A percentile compares a stretch with the other conserved stretches of the same genome.
Evolutionary conservation across 345 rosid genomes (phyloP).

Genomic region (Atalantia buxifolia): DNA sequence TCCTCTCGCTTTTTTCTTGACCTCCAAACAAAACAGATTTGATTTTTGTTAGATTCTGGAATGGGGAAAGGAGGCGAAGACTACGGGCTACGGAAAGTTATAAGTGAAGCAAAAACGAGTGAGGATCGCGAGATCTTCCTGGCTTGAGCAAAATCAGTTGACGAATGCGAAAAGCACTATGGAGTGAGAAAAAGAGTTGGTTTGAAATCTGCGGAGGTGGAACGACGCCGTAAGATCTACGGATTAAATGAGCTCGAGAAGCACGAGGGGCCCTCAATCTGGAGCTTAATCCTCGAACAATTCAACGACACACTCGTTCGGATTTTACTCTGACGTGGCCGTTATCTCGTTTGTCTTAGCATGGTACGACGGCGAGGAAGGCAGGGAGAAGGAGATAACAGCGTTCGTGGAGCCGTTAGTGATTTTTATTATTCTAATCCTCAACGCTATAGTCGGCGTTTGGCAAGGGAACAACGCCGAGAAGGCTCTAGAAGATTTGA

Average conservation of each 20-base stretch:
- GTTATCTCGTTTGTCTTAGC: conserved; percentile 61
- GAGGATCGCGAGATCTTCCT: conserved; percentile 28
- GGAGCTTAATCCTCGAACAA: conserved; percentile 51
- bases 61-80: conserved; percentile 64
- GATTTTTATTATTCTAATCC: conserved; percentile 60
- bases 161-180: conserved; percentile 47
- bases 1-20: neutral
- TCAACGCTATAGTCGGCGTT: conserved; percentile 62
- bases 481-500: conserved; percentile 67
- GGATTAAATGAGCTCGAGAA: conserved; percentile 65
- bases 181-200: conserved; percentile 36
- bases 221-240: conserved; percentile 34
- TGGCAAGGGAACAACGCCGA: conserved; percentile 76
- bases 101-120: neutral
- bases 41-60: neutral
- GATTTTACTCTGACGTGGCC: conserved; percentile 54
- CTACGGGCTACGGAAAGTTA: conserved; percentile 18
- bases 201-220: conserved; percentile 31
- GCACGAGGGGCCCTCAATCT: conserved; percentile 51
- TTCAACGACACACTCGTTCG: conserved; percentile 64
- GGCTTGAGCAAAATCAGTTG: conserved; percentile 54
- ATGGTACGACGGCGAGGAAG: conserved; percentile 56
- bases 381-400: conserved; percentile 58
- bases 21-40: neutral
- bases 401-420: conserved; percentile 75